Evolutionary conservation across 1,284 basidiomycete genomes (phyloP).

Genomic region (Neolentinus lepideus): DNA sequence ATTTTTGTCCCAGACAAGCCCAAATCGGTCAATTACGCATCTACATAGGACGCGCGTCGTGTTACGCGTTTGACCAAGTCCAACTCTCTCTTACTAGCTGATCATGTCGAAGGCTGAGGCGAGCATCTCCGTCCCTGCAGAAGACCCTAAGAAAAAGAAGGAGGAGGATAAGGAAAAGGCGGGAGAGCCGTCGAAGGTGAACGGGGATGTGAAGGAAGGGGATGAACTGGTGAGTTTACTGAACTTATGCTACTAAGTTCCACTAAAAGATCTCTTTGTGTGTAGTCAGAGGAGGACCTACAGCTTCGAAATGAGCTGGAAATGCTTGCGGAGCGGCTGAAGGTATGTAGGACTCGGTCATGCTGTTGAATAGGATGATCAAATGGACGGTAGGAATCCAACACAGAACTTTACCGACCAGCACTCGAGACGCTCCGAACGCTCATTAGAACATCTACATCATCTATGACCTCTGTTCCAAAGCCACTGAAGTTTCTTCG

Average conservation of each 20-base stretch:
- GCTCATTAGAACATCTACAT: slow-evolving; percentile 93
- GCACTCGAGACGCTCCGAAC: slow-evolving; percentile 93
- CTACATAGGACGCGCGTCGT: background rate
- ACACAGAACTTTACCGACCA: slow-evolving; percentile 80
- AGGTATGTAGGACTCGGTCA: slow-evolving; percentile 40
- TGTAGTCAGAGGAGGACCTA: slow-evolving; percentile 89
- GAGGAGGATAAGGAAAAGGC: slow-evolving; percentile 41
- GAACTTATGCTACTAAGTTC: background rate
- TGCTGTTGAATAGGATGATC: slow-evolving; percentile 4
- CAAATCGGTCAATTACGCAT: background rate
- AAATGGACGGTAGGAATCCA: slow-evolving; percentile 62
- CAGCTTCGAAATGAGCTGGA: slow-evolving; percentile 95
- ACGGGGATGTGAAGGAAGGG: slow-evolving; percentile 53
- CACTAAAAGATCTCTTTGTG: slow-evolving; percentile 3
- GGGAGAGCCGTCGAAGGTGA: slow-evolving; percentile 40
- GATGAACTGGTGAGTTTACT: slow-evolving; percentile 71
- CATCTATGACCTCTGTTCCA: slow-evolving; percentile 99
- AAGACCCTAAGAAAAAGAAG: slow-evolving; percentile 72
- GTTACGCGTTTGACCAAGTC: background rate
- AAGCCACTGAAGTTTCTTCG: slow-evolving; percentile 99
- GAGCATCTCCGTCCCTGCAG: slow-evolving; percentile 50
- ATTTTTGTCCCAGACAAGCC: too few relatives aligned
- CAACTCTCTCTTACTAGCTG: background rate
- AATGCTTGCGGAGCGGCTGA: slow-evolving; percentile 94
- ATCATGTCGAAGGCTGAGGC: background rate